Base-by-base conservation (phyloP, 352 stramenopile species). In the Globisporangium emineosum region DNA sequence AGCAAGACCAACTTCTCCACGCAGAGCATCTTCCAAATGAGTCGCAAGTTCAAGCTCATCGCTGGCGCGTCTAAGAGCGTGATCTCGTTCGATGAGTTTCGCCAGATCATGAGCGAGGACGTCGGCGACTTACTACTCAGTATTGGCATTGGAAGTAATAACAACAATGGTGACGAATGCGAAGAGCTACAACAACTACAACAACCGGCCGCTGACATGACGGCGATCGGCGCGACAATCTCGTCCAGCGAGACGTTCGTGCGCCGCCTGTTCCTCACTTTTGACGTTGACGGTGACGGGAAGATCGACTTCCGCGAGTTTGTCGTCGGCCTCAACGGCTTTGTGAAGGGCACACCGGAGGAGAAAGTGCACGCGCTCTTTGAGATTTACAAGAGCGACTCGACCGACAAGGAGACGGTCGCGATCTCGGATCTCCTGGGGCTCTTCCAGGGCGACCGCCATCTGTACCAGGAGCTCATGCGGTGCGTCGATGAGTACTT, bases 261-360 rank as follows among this genome's bases (percentile, higher is more conserved):
- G n/a, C 61, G 66, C 7, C 76, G 76, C 2, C 62, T 84, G 37
- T 84, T 81, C 62, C 49, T 65, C 12, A 69, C 70, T 30, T 81
- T 84, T 55, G 76, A 81, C 60, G 52, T 43, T n/a, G 76, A 83
- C 30, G 66, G 73, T 19, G 72, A 83, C 27, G 73, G 76, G 43
- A 71, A 70, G 13, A 81, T 84, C 57, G 73, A 84, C 64, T 77
- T 84, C 53, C 70, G 71, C 37, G 76, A 84, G 67, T 84, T 84
- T 53, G 70, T 84, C 52, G 62, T 84, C 3, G 76, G 76, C 0
- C 66, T 84, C 55, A 79, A 81, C 58, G 64, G 64, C 27, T 77
- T 84, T 56, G 71, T 75, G 21, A 68, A 69, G 19, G 76, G 76
- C 27, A 71, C 71, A 13, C 64, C 73, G 2, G 73, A 81, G 27